Evolutionary conservation across 257 asterid genomes (phyloP).

Genomic region (Apocynum venetum): DNA sequence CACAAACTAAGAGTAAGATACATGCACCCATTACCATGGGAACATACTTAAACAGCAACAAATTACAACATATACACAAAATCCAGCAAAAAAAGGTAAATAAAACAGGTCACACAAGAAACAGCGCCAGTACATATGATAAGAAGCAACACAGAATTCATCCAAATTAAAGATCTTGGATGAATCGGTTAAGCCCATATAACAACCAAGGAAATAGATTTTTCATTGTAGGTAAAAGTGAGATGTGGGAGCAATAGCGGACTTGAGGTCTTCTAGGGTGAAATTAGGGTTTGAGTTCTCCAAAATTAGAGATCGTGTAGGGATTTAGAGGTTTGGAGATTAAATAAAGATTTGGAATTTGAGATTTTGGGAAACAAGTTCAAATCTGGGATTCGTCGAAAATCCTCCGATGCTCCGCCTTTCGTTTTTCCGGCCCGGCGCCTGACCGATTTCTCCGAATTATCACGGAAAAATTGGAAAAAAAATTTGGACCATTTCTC

Average conservation of each 20-base stretch:
- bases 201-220: constrained; percentile 24
- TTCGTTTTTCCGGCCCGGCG: too few species aligned
- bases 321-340: constrained; percentile 53
- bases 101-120: neutral
- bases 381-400: neutral
- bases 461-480: neutral
- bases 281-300: constrained; percentile 50
- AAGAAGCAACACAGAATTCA: neutral
- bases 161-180: neutral
- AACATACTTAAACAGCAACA: neutral
- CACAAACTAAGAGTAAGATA: neutral
- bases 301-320: constrained; percentile 44
- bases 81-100: neutral
- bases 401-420: too few species aligned
- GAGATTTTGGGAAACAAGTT: constrained; percentile 25
- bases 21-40: neutral
- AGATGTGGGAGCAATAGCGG: constrained; percentile 31
- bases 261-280: constrained; percentile 52
- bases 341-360: constrained; percentile 51
- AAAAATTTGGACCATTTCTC: constrained; percentile 11
- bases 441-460: too few species aligned
- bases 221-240: constrained; percentile 57
- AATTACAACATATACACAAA: neutral
- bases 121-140: neutral
- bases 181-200: neutral